phyloP scores from a whole-genome alignment of 2,329 filamentous ascomycete genomes.

The Penicillium sp. region DNA sequence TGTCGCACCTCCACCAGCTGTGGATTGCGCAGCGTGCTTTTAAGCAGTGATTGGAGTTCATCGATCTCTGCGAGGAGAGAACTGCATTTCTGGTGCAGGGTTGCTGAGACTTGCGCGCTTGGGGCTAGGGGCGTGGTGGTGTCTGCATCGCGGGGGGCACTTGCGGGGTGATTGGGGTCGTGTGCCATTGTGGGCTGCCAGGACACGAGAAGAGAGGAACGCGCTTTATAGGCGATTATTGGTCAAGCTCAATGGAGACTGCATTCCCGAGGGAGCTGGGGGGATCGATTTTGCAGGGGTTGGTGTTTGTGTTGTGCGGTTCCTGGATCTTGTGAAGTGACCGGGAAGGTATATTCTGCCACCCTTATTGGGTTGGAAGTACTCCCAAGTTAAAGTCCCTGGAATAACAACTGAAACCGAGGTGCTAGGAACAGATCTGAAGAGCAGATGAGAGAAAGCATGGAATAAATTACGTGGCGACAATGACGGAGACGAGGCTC shows the following conservation, averaged over 20 bases:
- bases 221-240: neutral
- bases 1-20: conserved; percentile 49
- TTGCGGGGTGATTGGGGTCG: neutral
- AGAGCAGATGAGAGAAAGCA: neutral
- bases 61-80: conserved; percentile 45
- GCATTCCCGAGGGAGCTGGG: neutral
- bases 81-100: conserved; percentile 38
- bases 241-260: neutral
- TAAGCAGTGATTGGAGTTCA: conserved; percentile 42
- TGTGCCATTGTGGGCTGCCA: neutral
- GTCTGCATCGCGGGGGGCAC: neutral
- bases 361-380: neutral
- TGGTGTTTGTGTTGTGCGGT: neutral
- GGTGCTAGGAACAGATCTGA: neutral
- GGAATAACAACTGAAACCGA: neutral
- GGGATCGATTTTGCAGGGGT: neutral
- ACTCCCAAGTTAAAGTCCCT: neutral
- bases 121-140: neutral
- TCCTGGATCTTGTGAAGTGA: neutral
- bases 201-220: neutral
- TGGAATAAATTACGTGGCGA: neutral
- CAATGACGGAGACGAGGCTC: conserved; percentile 1
- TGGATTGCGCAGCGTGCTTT: conserved; percentile 41
- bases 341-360: neutral
- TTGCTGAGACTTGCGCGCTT: conserved; percentile 24